These are phyloP conservation scores for Lathyrus sativus DNA, from an alignment of 306 rosid species.

Conservation along the genomic window DNA sequence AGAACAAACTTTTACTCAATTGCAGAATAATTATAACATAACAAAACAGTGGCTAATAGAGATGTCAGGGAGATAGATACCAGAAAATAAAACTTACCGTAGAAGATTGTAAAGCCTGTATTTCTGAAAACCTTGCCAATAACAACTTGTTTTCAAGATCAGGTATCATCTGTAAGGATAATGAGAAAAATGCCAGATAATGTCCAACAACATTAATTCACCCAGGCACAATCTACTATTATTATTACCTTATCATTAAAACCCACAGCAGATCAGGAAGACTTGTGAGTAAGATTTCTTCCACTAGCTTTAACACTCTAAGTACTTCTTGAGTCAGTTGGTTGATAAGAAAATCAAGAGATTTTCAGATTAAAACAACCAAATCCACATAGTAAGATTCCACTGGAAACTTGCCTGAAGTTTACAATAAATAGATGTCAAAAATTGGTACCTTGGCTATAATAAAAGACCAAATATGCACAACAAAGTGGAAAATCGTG, in stretches of 20 bases:
- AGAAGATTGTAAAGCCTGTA: too few relatives aligned
- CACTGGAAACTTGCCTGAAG: too few relatives aligned
- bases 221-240: slow-evolving; percentile 7
- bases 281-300: slow-evolving; percentile 50
- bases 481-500: neutral
- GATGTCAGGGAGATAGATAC: too few relatives aligned
- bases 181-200: slow-evolving; percentile 31
- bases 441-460: too few relatives aligned
- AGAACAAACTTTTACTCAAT: too few relatives aligned
- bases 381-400: too few relatives aligned
- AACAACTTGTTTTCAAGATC: slow-evolving; percentile 64
- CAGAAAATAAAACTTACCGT: too few relatives aligned
- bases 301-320: slow-evolving; percentile 78
- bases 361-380: slow-evolving; percentile 45
- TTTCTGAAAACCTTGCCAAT: slow-evolving; percentile 75
- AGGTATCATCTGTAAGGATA: slow-evolving; percentile 52
- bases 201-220: slow-evolving; percentile 22
- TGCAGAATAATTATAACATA: too few relatives aligned
- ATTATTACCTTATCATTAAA: slow-evolving; percentile 62
- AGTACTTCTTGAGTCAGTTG: slow-evolving; percentile 65
- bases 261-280: slow-evolving; percentile 47
- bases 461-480: neutral
- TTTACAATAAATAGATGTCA: too few relatives aligned
- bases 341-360: slow-evolving; percentile 57
- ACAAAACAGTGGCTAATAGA: too few relatives aligned